Conservation (phyloP, 2,329 filamentous ascomycete genomes). For the Talaromyces atroroseus region DNA sequence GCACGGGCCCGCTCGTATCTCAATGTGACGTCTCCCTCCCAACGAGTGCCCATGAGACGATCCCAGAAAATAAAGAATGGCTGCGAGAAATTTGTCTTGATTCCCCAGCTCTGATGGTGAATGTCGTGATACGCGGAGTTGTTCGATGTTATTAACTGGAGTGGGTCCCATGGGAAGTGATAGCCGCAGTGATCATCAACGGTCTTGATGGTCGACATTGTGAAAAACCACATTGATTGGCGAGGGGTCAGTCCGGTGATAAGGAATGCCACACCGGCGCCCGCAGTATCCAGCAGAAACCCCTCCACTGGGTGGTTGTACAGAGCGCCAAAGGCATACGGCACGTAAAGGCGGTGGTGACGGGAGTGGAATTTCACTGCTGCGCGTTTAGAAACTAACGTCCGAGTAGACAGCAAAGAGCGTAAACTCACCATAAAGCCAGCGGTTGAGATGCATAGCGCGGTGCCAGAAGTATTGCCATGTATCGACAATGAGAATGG, state of each 20-base stretch:
- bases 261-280: slow-evolving; percentile 79
- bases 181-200: slow-evolving; percentile 98
- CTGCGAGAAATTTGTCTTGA: slow-evolving; percentile 61
- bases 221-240: slow-evolving; percentile 86
- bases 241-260: slow-evolving; percentile 74
- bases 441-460: slow-evolving; percentile 95
- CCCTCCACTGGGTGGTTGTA: slow-evolving; percentile 97
- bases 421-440: slow-evolving; percentile 75
- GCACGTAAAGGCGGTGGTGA: slow-evolving; percentile 94
- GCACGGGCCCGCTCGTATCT: slow-evolving; percentile 55
- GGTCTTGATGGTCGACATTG: slow-evolving; percentile 85
- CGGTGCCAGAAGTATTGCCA: slow-evolving; percentile 99
- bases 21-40: slow-evolving; percentile 61
- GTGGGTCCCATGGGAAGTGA: slow-evolving; percentile 86
- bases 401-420: background rate
- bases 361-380: slow-evolving; percentile 83
- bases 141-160: slow-evolving; percentile 88
- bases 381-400: slow-evolving; percentile 15
- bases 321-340: slow-evolving; percentile 91
- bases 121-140: slow-evolving; percentile 97
- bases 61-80: slow-evolving; percentile 91
- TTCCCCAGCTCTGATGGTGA: slow-evolving; percentile 97
- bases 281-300: slow-evolving; percentile 85
- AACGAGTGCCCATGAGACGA: slow-evolving; percentile 71
- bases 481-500: slow-evolving; percentile 75